phyloP scores from a whole-genome alignment of 1,139 yeast genomes.

The Hansenula sp. region DNA sequence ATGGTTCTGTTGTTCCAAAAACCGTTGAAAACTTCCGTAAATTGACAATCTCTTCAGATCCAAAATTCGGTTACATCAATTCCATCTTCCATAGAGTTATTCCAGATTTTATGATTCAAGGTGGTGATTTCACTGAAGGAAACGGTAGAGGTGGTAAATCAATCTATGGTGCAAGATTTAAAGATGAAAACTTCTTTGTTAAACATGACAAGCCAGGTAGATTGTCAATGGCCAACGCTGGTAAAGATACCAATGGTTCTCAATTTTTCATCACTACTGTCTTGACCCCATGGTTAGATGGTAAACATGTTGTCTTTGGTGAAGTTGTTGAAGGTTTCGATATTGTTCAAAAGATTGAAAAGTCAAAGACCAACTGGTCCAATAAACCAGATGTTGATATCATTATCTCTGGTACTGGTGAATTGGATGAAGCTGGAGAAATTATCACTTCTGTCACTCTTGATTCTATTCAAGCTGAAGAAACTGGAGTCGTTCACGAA shows the following conservation, averaged over 20 bases:
- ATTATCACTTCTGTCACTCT: constrained; percentile 18
- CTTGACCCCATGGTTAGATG: constrained; percentile 87
- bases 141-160: constrained; percentile 96
- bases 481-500: constrained; percentile 9
- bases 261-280: constrained; percentile 96
- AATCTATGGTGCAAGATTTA: constrained; percentile 82
- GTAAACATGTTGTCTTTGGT: constrained; percentile 94
- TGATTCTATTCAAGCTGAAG: constrained; percentile 9
- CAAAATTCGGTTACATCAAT: constrained; percentile 49
- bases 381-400: constrained; percentile 66
- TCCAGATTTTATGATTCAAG: constrained; percentile 93
- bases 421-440: constrained; percentile 37
- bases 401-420: constrained; percentile 76
- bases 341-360: constrained; percentile 72
- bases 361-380: constrained; percentile 68
- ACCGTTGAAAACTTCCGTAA: constrained; percentile 82
- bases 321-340: constrained; percentile 88
- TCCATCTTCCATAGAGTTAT: constrained; percentile 93
- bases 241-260: constrained; percentile 93
- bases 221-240: constrained; percentile 95
- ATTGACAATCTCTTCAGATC: constrained; percentile 48
- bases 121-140: constrained; percentile 93
- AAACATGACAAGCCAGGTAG: constrained; percentile 83
- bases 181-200: constrained; percentile 82
- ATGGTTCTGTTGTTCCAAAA: constrained; percentile 88